Evolutionary conservation across 2,329 filamentous ascomycete species (phyloP).

Genomic region (Colletotrichum brevisporum): DNA sequence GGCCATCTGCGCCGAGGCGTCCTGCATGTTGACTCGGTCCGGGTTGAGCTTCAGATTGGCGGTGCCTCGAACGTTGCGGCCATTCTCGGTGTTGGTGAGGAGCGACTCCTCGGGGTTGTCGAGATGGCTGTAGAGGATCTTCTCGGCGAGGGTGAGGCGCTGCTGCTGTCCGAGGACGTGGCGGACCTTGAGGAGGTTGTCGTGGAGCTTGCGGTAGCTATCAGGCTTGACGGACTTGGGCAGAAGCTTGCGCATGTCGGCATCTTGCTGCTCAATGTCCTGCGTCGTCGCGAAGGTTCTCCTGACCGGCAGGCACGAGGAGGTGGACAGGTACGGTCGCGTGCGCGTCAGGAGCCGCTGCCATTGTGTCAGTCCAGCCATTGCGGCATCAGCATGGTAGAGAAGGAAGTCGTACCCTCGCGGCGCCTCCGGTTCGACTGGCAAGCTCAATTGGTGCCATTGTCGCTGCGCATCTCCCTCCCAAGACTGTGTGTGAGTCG

Average conservation of each 20-base stretch:
- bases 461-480: slow-evolving; percentile 42
- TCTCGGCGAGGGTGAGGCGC: slow-evolving; percentile 90
- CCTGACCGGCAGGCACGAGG: slow-evolving; percentile 39
- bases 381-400: slow-evolving; percentile 8
- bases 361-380: slow-evolving; percentile 33
- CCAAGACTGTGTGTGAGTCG: slow-evolving; percentile 33
- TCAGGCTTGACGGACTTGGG: slow-evolving; percentile 65
- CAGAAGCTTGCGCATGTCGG: slow-evolving; percentile 46
- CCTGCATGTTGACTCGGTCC: slow-evolving; percentile 98
- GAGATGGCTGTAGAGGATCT: slow-evolving; percentile 97
- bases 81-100: slow-evolving; percentile 85
- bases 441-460: slow-evolving; percentile 68
- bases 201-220: slow-evolving; percentile 86
- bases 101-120: slow-evolving; percentile 91
- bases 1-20: slow-evolving; percentile 98
- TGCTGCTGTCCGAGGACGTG: slow-evolving; percentile 76
- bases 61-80: slow-evolving; percentile 84
- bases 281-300: slow-evolving; percentile 41
- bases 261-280: slow-evolving; percentile 47
- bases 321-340: slow-evolving; percentile 34
- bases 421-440: slow-evolving; percentile 62
- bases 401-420: slow-evolving; percentile 54
- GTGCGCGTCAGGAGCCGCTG: slow-evolving; percentile 53
- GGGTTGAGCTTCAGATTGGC: slow-evolving; percentile 98
- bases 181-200: slow-evolving; percentile 81